Conservation (phyloP, 331 rosid genomes). For the Spiraea crenata region DNA sequence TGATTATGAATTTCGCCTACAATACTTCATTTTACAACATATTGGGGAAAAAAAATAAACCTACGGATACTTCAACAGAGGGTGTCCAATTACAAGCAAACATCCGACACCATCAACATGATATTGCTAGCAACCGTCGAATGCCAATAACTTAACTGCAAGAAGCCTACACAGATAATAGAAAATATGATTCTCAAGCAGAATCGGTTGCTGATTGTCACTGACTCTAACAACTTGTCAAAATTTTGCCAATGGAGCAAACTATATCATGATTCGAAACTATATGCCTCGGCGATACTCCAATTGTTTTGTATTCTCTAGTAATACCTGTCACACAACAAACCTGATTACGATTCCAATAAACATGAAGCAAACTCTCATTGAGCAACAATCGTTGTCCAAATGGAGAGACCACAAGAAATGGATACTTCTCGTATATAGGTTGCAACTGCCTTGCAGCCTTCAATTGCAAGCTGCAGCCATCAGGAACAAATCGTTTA, state of each 20-base stretch:
- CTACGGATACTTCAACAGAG: constrained; percentile 53
- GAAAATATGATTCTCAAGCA: neutral
- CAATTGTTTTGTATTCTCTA: constrained; percentile 75
- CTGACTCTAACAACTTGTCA: neutral
- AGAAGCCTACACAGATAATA: constrained; percentile 16
- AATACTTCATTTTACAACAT: too few relatives aligned
- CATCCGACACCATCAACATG: too few relatives aligned
- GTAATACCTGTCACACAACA: constrained; percentile 44
- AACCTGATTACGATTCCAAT: neutral
- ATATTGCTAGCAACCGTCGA: constrained; percentile 56
- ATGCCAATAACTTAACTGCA: constrained; percentile 70
- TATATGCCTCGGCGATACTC: constrained; percentile 64
- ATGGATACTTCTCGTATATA: constrained; percentile 65
- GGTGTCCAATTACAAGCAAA: constrained; percentile 62
- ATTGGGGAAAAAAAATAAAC: too few relatives aligned
- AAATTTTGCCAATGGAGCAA: neutral
- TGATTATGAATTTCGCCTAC: too few relatives aligned
- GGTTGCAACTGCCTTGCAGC: constrained; percentile 92
- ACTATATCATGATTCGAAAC: constrained; percentile 15
- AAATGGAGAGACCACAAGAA: neutral
- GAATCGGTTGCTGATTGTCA: neutral
- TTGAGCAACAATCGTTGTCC: neutral
- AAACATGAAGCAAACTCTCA: neutral
- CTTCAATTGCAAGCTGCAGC: constrained; percentile 78
- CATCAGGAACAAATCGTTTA: constrained; percentile 20